These are phyloP conservation scores for Colletotrichum musicola DNA, from an alignment of 2,329 filamentous ascomycete species.

Conservation along the genomic window DNA sequence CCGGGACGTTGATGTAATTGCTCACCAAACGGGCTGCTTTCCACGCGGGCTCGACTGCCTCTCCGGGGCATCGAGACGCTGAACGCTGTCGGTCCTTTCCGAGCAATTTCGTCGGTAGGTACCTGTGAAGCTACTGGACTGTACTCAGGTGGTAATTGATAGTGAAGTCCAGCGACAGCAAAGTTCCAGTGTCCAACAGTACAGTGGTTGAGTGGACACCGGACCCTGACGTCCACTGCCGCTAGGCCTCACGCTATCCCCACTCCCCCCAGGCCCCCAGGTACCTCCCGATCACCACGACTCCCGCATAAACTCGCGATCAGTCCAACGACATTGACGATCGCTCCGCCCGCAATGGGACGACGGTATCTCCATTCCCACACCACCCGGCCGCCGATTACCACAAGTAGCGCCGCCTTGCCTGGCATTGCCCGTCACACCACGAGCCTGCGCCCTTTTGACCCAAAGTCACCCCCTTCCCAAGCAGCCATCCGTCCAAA, in stretches of 20 bases:
- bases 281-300: conserved; percentile 35
- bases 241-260: conserved; percentile 6
- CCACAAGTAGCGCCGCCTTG: conserved; percentile 20
- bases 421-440: neutral
- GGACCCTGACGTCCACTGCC: too few relatives aligned
- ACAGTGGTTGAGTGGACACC: too few relatives aligned
- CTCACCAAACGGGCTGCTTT: too few relatives aligned
- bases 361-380: conserved; percentile 26
- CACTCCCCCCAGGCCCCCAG: conserved; percentile 2
- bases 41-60: too few relatives aligned
- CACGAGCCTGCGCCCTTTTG: neutral
- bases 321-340: conserved; percentile 33
- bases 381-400: conserved; percentile 7
- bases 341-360: conserved; percentile 26
- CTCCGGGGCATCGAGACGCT: too few relatives aligned
- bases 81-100: too few relatives aligned
- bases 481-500: neutral
- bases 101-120: too few relatives aligned
- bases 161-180: too few relatives aligned
- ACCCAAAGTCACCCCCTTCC: neutral
- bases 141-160: too few relatives aligned
- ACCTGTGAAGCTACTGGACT: too few relatives aligned
- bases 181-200: too few relatives aligned
- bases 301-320: conserved; percentile 33
- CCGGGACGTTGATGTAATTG: too few relatives aligned